phyloP scores from a whole-genome alignment of 2,329 filamentous ascomycete genomes.

The Emericellopsis atlantica region DNA sequence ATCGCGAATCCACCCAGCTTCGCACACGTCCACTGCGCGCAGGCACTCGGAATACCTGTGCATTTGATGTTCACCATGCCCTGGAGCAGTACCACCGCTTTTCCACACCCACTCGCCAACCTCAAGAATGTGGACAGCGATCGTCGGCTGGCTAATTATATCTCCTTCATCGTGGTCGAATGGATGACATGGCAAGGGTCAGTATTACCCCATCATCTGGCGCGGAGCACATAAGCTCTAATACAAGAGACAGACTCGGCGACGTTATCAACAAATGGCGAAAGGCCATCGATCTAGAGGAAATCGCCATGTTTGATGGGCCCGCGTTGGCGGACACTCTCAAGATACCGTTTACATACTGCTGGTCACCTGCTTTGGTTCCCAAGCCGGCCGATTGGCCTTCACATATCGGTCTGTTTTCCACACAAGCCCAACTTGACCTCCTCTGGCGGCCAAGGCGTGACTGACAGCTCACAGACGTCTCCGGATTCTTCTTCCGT shows the following conservation, averaged over 20 bases:
- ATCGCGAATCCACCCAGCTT: slow-evolving; percentile 95
- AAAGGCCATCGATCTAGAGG: slow-evolving; percentile 47
- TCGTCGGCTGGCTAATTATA: slow-evolving; percentile 93
- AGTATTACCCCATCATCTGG: neutral
- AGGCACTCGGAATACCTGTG: slow-evolving; percentile 84
- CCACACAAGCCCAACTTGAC: slow-evolving; percentile 54
- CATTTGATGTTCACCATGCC: slow-evolving; percentile 98
- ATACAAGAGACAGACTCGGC: slow-evolving; percentile 31
- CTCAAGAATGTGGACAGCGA: slow-evolving; percentile 41
- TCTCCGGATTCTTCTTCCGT: slow-evolving; percentile 10
- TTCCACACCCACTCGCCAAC: slow-evolving; percentile 91
- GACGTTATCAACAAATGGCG: slow-evolving; percentile 63
- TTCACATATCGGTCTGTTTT: slow-evolving; percentile 27
- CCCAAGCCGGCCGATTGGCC: slow-evolving; percentile 53
- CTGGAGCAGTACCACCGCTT: slow-evolving; percentile 89
- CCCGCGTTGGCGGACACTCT: slow-evolving; percentile 51
- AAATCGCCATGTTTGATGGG: slow-evolving; percentile 46
- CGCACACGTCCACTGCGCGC: slow-evolving; percentile 95
- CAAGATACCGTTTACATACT: slow-evolving; percentile 55
- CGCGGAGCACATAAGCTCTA: neutral
- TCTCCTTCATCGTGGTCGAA: slow-evolving; percentile 93
- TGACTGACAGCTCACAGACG: slow-evolving; percentile 24
- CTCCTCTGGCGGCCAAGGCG: slow-evolving; percentile 26
- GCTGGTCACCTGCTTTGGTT: slow-evolving; percentile 57
- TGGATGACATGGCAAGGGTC: slow-evolving; percentile 63